Base-by-base conservation (phyloP, 2,329 filamentous ascomycete genomes). In the Simplicillium sp. region DNA sequence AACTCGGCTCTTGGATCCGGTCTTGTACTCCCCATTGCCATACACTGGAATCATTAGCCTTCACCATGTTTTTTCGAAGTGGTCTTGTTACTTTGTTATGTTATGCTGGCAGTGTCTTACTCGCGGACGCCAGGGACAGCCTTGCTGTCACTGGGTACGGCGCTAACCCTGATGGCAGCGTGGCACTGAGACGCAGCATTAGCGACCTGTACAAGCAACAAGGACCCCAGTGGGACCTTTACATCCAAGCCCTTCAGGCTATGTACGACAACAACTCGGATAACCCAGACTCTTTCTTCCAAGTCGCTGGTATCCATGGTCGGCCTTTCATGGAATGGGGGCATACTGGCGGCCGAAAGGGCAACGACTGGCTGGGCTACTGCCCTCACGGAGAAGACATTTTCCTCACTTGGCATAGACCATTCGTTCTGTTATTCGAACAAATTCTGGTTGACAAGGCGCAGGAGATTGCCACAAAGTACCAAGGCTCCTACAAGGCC, bases 351-450 rank as follows among this genome's bases (percentile, higher is more conserved):
- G 8, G 11, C 15, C 13, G 15, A 35, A 34, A 17, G 15, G 29
- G 38, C 13, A 18, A n/a, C 2, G 6, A 36, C 52, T 15, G 58
- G 54, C n/a, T 46, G 47, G 56, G 55, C 3, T 63, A 56, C 42
- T 64, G 61, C 38, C 61, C 58, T 3, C 60, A 68, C 37, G 54
- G 54, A 39, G 65, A 67, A 46, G 50, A 60, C 4, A 52, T 62
- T 14, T 67, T 71, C 42, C 50, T 58, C 3, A 52, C 62, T 12
- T 73, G 67, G 70, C 71, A 75, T 50, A 64, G 69, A 3, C 65
- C 67, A 2, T 73, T 70, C 44, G 46, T 73, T 34, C 59, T 61
- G 2, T 54, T 73, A 3, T 71, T 62, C 39, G 71, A 71, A 68
- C 68, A 73, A 66, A 48, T 59, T 9, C 55, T 74, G 3, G 62